Percentiles rank a stretch among this genome's conserved stretches.
Evolutionary conservation across 352 stramenopile species (phyloP).

Genomic region (Aphanomyces stellatus): DNA sequence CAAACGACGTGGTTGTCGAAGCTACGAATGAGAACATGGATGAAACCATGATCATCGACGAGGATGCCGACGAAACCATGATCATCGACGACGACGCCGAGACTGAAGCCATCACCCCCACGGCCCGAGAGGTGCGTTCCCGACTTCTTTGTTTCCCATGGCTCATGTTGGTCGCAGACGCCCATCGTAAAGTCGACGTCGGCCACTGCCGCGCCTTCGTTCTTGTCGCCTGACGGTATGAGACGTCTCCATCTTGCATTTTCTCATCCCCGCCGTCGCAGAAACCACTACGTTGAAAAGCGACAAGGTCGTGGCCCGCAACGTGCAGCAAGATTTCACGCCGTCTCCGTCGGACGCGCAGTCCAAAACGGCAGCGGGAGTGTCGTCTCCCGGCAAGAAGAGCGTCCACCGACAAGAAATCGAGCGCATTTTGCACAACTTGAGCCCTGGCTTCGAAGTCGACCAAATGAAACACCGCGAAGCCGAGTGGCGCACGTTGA

Average conservation of each 20-base stretch:
- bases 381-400: neutral
- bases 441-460: constrained; percentile 42
- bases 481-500: constrained; percentile 41
- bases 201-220: neutral
- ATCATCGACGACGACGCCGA: neutral
- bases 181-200: too few relatives aligned
- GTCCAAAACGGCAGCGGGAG: neutral
- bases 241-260: neutral
- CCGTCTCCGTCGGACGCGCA: neutral
- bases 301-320: constrained; percentile 1
- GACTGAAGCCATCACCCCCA: neutral
- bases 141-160: too few relatives aligned
- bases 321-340: neutral
- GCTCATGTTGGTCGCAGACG: too few relatives aligned
- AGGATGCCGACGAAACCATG: too few relatives aligned
- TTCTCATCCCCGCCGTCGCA: neutral
- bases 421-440: constrained; percentile 26
- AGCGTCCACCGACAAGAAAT: neutral
- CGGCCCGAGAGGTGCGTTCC: neutral
- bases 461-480: constrained; percentile 47
- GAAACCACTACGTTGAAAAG: neutral
- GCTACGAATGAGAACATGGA: neutral
- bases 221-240: neutral
- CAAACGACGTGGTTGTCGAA: neutral
- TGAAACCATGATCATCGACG: neutral